These are phyloP conservation scores for Scedosporium aurantiacum DNA, from an alignment of 2,329 filamentous ascomycete species.

Conservation along the genomic window DNA sequence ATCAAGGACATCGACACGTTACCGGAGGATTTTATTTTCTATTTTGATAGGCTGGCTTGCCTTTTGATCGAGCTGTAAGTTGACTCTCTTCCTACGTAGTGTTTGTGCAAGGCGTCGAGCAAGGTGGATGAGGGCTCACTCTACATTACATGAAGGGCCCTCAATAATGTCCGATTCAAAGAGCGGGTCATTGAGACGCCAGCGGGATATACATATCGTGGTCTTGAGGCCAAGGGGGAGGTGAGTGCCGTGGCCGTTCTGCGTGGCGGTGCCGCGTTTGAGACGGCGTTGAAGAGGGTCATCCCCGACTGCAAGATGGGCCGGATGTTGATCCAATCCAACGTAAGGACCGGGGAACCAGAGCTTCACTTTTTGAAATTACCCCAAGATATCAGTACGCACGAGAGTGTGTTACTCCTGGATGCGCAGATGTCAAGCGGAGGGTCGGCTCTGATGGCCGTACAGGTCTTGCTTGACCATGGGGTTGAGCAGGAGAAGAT, in stretches of 20 bases:
- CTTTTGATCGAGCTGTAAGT: conserved; percentile 68
- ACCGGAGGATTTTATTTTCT: conserved; percentile 91
- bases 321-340: conserved; percentile 82
- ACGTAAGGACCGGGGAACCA: conserved; percentile 73
- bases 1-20: conserved; percentile 69
- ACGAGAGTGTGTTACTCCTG: conserved; percentile 74
- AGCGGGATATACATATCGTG: conserved; percentile 56
- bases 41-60: conserved; percentile 83
- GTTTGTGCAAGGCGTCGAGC: background rate
- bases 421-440: conserved; percentile 94
- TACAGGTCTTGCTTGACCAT: conserved; percentile 90
- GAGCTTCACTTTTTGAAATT: conserved; percentile 85
- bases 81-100: background rate
- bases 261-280: conserved; percentile 78
- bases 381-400: conserved; percentile 57
- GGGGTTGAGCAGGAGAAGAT: conserved; percentile 77
- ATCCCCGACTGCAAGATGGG: conserved; percentile 89
- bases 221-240: conserved; percentile 59
- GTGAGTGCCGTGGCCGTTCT: conserved; percentile 81
- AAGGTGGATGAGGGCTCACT: conserved; percentile 6
- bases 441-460: conserved; percentile 79
- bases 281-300: conserved; percentile 77
- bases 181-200: conserved; percentile 59
- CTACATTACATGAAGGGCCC: conserved; percentile 40
- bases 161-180: conserved; percentile 65